Base-by-base conservation (phyloP, 176 grass and related monocot species). In the Oryza nivara region DNA sequence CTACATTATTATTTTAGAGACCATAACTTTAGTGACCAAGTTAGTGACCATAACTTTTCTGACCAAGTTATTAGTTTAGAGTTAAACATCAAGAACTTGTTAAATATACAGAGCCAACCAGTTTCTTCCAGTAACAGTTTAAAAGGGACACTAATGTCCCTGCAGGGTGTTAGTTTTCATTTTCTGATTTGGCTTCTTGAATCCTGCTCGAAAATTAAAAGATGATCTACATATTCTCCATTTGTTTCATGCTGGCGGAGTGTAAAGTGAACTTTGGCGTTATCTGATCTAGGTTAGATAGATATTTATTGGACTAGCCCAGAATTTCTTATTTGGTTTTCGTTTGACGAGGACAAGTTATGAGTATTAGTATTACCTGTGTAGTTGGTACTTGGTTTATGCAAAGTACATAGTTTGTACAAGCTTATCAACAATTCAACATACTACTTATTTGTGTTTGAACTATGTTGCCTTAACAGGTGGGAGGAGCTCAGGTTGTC, bases 401-500 rank as follows among this genome's bases (percentile, higher is more conserved):
- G 56, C 20, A 89, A 63, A 82, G 80, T 70, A 30, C 45, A 65
- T 36, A 19, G 19, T 35, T 36, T 74, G 20, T 47, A 58, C 58
- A 73, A 73, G 45, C 56, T 85, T 72, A 60, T 82, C 72, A 34
- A 26, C 26, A 26, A 26, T 26, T 26, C 26, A 26, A 72, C 23
- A 19, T 67, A 58, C 40, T 84, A 63, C 12, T 80, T 84, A 25
- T 47, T 84, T 68, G 30, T 76, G 12, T 86, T 89, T 68, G 32
- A 72, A 26, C 28, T 65, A 38, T 84, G 45, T 56, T 35, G 36
- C 22, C 13, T 74, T 81, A 73, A 70, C 85, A 98, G 96, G 96
- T 28, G 96, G 93, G 35, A 82, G 34, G 82, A 98, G 96, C 84
- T 95, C 83, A 61, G 89, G 93, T 68, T 98, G 96, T 79, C 76